Base-by-base conservation (phyloP, 805 yeast species). In the Naumovozyma dairenensis region DNA sequence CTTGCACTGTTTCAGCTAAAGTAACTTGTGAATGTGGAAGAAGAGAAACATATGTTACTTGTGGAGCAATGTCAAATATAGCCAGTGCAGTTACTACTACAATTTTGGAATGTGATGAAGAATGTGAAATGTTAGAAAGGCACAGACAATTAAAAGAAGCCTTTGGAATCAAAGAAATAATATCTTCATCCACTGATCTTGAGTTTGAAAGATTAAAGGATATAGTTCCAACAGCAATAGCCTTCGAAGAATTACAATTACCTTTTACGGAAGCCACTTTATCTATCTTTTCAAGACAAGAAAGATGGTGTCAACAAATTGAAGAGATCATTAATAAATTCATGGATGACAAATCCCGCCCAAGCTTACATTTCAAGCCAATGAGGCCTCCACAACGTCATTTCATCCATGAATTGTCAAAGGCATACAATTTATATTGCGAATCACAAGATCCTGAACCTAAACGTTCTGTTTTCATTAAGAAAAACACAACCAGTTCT, bases 361-460 rank as follows among this genome's bases (percentile, higher is more conserved):
- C 70, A 1, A 50, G 57, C 32, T 57, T 71, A 43, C 76, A 75
- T 49, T 83, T 87, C 57, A 76, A 76, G 13, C 79, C 89, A 13
- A 83, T 86, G 94, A 67, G 62, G 32, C 53, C 65, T 10, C 69
- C 74, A 4, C 89, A 82, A 53, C 63, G 96, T 30, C 63, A 63
- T 40, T 84, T 85, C 49, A 58, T 86, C 17, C 89, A 77, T 48
- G 75, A 74, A 33, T 48, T 86, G 26, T 78, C 86, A 0, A 71
- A 65, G 17, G 57, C 73, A 0, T 84, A 63, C 51, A 62, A 67
- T 9, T 46, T 84, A 9, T 75, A 71, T 44, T 64, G 80, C 0
- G 86, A 81, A 46, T 72, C 87, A 2, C 92, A 82, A 40, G 95
- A 83, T 54, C 72, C 71, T 2, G 95, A 84, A 43, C 95, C 95